Conservation (phyloP, 306 rosid genomes). For the Cajanus cajan region DNA sequence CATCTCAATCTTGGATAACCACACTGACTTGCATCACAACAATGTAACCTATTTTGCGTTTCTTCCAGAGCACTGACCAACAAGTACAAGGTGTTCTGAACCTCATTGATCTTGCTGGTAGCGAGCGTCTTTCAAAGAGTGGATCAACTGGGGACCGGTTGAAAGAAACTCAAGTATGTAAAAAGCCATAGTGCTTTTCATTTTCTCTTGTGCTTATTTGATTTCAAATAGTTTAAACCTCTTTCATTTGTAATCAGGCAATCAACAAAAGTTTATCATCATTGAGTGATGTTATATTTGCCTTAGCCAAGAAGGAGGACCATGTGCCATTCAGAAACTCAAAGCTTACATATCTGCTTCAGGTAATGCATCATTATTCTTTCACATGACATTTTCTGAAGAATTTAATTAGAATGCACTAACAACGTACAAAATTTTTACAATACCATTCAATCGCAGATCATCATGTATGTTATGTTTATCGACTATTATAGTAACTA, state of each 20-base stretch:
- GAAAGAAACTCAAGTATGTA: slow-evolving; percentile 89
- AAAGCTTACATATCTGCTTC: slow-evolving; percentile 96
- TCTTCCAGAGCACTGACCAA: slow-evolving; percentile 84
- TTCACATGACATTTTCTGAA: not conserved
- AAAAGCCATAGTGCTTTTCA: slow-evolving; percentile 4
- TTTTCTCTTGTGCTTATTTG: slow-evolving; percentile 3
- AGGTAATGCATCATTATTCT: slow-evolving; percentile 49
- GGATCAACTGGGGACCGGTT: slow-evolving; percentile 94
- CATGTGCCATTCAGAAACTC: slow-evolving; percentile 95
- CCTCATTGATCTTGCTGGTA: slow-evolving; percentile 98
- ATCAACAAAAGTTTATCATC: slow-evolving; percentile 91
- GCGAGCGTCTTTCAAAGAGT: slow-evolving; percentile 97
- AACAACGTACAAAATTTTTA: not conserved
- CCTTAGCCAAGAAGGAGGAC: slow-evolving; percentile 98
- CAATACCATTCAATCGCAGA: not conserved
- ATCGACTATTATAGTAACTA: not conserved
- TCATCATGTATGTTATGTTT: not conserved
- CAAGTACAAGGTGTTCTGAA: slow-evolving; percentile 94
- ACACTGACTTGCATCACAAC: not conserved
- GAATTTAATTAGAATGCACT: not conserved
- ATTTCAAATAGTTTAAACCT: slow-evolving; percentile 5
- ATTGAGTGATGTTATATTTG: slow-evolving; percentile 86
- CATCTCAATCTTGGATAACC: not conserved
- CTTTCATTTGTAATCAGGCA: slow-evolving; percentile 54
- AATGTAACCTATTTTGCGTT: slow-evolving; percentile 18